Base-by-base conservation (phyloP, 371 early-diverging fungal genomes). In the Rhizomucor miehei region DNA sequence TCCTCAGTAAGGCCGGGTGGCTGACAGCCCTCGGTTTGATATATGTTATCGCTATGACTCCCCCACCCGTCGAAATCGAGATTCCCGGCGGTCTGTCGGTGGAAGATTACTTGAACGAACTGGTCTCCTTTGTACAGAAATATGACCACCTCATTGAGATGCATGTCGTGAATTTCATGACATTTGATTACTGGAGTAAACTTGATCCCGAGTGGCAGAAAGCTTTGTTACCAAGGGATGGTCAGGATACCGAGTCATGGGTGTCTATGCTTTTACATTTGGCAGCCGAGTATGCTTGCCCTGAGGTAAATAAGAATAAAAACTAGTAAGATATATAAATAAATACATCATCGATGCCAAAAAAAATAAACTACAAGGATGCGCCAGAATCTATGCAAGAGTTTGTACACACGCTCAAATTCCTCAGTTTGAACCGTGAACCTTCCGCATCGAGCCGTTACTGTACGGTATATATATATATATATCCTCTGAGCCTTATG, bases 151-250 rank as follows among this genome's bases (percentile, higher is more conserved):
- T 85, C 17, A 66, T 77, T 44, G 61, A 77, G 25, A 63, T 81
- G 38, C 72, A 80, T 46, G 76, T 82, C 24, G 74, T 79, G 9
- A 73, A 83, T 51, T 80, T 81, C 45, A 52, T 81, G 6, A 78
- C 80, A 2, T 61, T 60, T 6, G 50, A 66, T 29, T 72, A 76
- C 29, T 83, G 83, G 85, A 47, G 64, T 12, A 50, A 59, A 14
- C 47, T 85, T 38, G 75, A 73, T 46, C 44, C 50, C 2, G 66
- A 67, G 25, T 85, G 85, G 85, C 75, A 58, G 56, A 50, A 54
- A 14, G 73, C 75, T 0, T 50, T 78, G 5, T 51, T 68, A 40
- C 48, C 48, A 1, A 49, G 16, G 34, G 36, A 50, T 12, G 51
- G 11, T 5, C 25, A 48, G 14, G 36, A 43, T 4, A 44, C 53